phyloP scores from a whole-genome alignment of 202 grass and related monocot genomes.

The Bolboschoenoplectus hybrid region DNA sequence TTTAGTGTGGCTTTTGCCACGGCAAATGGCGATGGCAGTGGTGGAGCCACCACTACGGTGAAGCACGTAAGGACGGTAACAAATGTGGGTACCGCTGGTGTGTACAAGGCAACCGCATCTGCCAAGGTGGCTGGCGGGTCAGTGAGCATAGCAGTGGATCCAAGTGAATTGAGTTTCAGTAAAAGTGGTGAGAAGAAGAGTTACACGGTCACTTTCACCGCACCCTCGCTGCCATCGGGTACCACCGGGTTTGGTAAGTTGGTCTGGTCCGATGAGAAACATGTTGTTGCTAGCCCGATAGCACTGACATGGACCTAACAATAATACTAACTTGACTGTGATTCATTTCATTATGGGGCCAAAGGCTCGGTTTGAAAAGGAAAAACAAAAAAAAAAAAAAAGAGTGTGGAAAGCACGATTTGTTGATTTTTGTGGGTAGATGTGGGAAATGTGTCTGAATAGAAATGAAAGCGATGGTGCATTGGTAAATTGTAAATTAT shows the following conservation, averaged over 20 bases:
- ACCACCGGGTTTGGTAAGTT: constrained; percentile 62
- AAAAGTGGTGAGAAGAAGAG: constrained; percentile 69
- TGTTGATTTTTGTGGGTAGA: background rate
- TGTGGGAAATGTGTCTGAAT: background rate
- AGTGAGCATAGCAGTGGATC: constrained; percentile 55
- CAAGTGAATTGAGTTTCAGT: constrained; percentile 61
- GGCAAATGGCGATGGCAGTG: constrained; percentile 42
- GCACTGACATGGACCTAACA: constrained; percentile 78
- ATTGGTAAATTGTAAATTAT: background rate
- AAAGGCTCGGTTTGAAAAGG: background rate
- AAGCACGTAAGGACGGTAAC: constrained; percentile 78
- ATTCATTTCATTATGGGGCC: constrained; percentile 13
- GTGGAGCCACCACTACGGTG: constrained; percentile 35
- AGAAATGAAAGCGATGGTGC: background rate
- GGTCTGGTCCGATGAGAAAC: constrained; percentile 84
- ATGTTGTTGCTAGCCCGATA: constrained; percentile 72
- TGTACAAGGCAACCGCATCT: constrained; percentile 61
- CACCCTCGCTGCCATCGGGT: constrained; percentile 64
- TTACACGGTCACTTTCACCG: constrained; percentile 77
- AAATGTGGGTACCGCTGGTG: constrained; percentile 61
- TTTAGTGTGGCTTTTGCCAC: constrained; percentile 65
- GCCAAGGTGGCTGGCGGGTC: constrained; percentile 35
- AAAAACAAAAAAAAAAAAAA: background rate
- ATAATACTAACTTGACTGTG: background rate
- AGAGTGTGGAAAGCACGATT: background rate